Evolutionary conservation across 495 filamentous ascomycete species (phyloP), one percentile per base, ranked within the genome.

Genomic region (Halenospora varia): DNA sequence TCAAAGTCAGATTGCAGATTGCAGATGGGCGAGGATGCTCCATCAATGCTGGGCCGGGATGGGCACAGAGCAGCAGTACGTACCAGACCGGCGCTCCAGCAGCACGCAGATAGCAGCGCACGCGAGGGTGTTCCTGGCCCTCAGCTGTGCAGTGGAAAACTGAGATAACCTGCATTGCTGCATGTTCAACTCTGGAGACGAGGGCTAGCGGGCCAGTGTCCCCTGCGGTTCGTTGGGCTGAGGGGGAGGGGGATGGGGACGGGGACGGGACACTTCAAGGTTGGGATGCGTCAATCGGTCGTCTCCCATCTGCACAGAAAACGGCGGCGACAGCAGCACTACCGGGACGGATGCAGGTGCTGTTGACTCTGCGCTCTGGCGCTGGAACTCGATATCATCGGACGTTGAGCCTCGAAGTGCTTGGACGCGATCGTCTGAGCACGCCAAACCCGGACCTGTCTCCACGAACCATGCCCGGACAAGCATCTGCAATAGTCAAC

Each of bases 401-500:
- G 29, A 35, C 29, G 29, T 35, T 35, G 6, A 35, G 13, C 29
- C 6, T 41, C 20, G 9, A 19, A 24, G 50, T 53, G 59, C 59
- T 61, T 41, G 59, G 59, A 56, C 59, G 53, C 22, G 48, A 56
- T 61, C 48, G 59, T 56, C 59, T 61, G 48, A 61, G 59, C 59
- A 53, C 48, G 24, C 11, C 13, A 18, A 52, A 11, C 45, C 11
- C 22, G 23, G 46, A 48, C 13, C 18, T 23, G 18, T 20, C 46
- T 3, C 8, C 17, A 20, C 18, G 23, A 18, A 48, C 46, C 17
- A n/a, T n/a, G n/a, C n/a, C n/a, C n/a, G n/a, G n/a, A n/a, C n/a
- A n/a, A n/a, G n/a, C n/a, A n/a, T n/a, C n/a, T n/a, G n/a, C n/a
- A n/a, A n/a, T n/a, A n/a, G 46, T 48, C 46, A 13, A 23, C 17